Conservation (phyloP, 73 alveolate species). For the Blepharisma stoltei region DNA sequence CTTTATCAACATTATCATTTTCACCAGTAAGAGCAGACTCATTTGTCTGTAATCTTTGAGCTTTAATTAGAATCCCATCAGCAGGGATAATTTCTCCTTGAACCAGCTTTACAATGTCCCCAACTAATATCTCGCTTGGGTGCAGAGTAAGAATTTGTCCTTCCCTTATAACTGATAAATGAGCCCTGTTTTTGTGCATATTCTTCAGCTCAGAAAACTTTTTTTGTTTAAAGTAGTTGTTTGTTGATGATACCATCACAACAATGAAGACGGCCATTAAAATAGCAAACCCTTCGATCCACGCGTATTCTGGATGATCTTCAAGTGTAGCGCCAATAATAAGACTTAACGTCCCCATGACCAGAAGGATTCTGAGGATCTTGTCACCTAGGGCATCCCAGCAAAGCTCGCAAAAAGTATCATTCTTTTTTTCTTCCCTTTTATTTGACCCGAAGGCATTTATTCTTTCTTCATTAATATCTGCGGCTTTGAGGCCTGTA, state of each 20-base stretch:
- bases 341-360: slow-evolving; percentile 69
- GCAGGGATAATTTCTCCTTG: slow-evolving; percentile 82
- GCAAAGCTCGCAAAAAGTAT: slow-evolving; percentile 41
- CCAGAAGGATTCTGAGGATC: slow-evolving; percentile 64
- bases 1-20: slow-evolving; percentile 67
- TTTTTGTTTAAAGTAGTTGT: slow-evolving; percentile 62
- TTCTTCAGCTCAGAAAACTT: slow-evolving; percentile 43
- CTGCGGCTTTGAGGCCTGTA: slow-evolving; percentile 35
- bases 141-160: slow-evolving; percentile 51
- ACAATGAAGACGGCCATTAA: slow-evolving; percentile 70
- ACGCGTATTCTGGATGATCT: slow-evolving; percentile 64
- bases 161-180: slow-evolving; percentile 54
- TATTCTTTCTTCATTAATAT: slow-evolving; percentile 29
- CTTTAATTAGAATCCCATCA: slow-evolving; percentile 63
- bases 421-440: slow-evolving; percentile 32
- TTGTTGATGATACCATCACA: slow-evolving; percentile 64
- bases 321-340: slow-evolving; percentile 66
- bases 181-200: slow-evolving; percentile 32
- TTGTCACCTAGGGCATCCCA: slow-evolving; percentile 70
- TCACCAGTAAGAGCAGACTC: slow-evolving; percentile 94
- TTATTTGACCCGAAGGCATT: slow-evolving; percentile 35
- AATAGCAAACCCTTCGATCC: slow-evolving; percentile 89
- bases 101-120: slow-evolving; percentile 62
- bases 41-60: slow-evolving; percentile 35
- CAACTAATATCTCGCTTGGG: slow-evolving; percentile 64